These are phyloP conservation scores for Acanthamoeba culbertsoni DNA, from an alignment of 208 protist genomes.

Conservation along the genomic window DNA sequence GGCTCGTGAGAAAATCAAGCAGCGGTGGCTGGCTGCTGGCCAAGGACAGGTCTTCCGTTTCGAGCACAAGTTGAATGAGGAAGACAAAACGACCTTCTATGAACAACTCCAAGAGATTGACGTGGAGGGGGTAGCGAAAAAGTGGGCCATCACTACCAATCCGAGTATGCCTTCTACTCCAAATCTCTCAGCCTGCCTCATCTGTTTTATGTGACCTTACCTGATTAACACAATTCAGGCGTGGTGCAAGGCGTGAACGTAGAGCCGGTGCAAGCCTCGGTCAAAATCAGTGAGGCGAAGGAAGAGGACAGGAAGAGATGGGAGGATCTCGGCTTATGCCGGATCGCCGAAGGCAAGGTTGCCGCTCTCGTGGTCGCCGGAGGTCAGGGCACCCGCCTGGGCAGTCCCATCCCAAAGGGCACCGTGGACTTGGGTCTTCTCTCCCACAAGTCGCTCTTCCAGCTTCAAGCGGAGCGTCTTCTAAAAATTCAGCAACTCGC, in stretches of 20 bases:
- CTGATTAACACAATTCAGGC: not conserved
- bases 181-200: not conserved
- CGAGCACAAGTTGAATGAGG: not conserved
- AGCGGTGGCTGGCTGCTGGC: not conserved
- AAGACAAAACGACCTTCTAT: not conserved
- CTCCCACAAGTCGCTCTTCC: conserved; percentile 95
- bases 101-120: conserved; percentile 27
- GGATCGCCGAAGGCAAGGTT: conserved; percentile 86
- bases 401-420: conserved; percentile 95
- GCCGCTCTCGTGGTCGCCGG: conserved; percentile 96
- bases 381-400: conserved; percentile 97
- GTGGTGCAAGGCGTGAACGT: conserved; percentile 37
- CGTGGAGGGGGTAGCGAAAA: not conserved
- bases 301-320: conserved; percentile 21
- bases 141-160: not conserved
- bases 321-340: conserved; percentile 31
- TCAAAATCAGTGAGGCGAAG: not conserved
- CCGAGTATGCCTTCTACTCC: not conserved
- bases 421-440: conserved; percentile 87
- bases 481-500: conserved; percentile 87
- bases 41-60: conserved; percentile 45
- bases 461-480: conserved; percentile 95
- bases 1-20: too few species aligned
- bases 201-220: not conserved
- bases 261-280: conserved; percentile 47